Conservation (phyloP, 2,329 filamentous ascomycete species). For the Cryphonectria naterciae region DNA sequence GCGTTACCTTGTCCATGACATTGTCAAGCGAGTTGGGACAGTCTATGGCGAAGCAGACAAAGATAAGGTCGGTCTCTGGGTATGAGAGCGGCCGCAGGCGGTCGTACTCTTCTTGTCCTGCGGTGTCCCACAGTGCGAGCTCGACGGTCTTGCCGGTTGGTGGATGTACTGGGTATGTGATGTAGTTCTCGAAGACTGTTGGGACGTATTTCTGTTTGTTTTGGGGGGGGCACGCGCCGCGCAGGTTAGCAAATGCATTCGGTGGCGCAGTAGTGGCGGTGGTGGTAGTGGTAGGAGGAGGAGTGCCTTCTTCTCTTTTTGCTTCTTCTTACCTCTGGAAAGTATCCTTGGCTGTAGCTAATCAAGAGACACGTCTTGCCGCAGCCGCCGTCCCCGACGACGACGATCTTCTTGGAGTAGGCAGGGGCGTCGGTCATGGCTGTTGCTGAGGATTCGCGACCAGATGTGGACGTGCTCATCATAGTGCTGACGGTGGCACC, state of each 20-base stretch:
- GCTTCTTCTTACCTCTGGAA: constrained; percentile 78
- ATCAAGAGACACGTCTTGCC: constrained; percentile 98
- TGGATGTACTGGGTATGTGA: constrained; percentile 90
- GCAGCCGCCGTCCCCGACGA: constrained; percentile 96
- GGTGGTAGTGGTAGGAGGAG: not conserved
- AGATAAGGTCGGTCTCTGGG: constrained; percentile 95
- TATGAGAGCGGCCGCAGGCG: constrained; percentile 93
- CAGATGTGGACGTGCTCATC: constrained; percentile 70
- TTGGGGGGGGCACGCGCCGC: not conserved
- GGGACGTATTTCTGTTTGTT: constrained; percentile 91
- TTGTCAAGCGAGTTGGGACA: constrained; percentile 98
- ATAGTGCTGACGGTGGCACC: constrained; percentile 89
- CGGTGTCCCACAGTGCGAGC: constrained; percentile 96
- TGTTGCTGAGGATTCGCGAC: constrained; percentile 78
- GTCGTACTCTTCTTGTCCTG: constrained; percentile 98
- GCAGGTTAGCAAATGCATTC: constrained; percentile 8
- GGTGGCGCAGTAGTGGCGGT: not conserved
- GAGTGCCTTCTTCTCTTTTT: not conserved
- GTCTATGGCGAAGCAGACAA: constrained; percentile 99
- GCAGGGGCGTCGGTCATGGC: constrained; percentile 87
- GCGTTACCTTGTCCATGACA: constrained; percentile 92
- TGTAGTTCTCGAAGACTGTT: constrained; percentile 99
- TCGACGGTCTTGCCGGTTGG: constrained; percentile 92
- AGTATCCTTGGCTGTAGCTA: constrained; percentile 98
- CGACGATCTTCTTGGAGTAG: constrained; percentile 99